A percentile compares a stretch with the other conserved stretches of the same genome.
Evolutionary conservation across 1,284 basidiomycete species (phyloP).

Genomic region (Cryptococcus deneoformans): DNA sequence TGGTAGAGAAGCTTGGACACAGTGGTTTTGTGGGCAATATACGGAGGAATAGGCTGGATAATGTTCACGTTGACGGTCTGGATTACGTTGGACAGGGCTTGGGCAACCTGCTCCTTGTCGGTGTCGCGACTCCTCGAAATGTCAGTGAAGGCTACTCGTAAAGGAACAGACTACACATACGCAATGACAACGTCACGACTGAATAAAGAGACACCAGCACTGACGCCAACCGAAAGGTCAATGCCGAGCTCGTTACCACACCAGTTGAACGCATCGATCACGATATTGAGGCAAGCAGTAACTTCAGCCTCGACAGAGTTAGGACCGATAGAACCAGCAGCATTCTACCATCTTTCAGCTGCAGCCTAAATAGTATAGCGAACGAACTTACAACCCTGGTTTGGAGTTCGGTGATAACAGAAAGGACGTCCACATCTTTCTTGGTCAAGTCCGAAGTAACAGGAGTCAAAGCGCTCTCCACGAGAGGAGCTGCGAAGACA

Average conservation of each 20-base stretch:
- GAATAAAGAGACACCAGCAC: constrained; percentile 6
- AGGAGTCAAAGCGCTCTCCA: constrained; percentile 3
- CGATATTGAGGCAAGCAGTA: constrained; percentile 7
- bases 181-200: background rate
- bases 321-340: background rate
- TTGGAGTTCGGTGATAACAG: constrained; percentile 12
- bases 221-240: constrained; percentile 8
- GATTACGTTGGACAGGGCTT: background rate
- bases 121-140: background rate
- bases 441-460: background rate
- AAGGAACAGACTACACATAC: background rate
- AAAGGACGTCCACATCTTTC: constrained; percentile 7
- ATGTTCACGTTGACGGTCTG: background rate
- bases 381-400: constrained; percentile 11
- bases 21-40: background rate
- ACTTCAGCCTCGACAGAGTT: constrained; percentile 8
- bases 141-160: too few relatives aligned
- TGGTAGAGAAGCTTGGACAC: background rate
- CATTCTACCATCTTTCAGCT: background rate
- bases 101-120: background rate
- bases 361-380: background rate
- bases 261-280: constrained; percentile 12
- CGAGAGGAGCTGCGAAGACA: constrained; percentile 14
- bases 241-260: constrained; percentile 13
- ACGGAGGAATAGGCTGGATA: background rate